Percentiles rank a stretch among this genome's conserved stretches.
These are phyloP conservation scores for Tothia fuscella DNA, from an alignment of 2,329 filamentous ascomycete genomes.

Conservation along the genomic window DNA sequence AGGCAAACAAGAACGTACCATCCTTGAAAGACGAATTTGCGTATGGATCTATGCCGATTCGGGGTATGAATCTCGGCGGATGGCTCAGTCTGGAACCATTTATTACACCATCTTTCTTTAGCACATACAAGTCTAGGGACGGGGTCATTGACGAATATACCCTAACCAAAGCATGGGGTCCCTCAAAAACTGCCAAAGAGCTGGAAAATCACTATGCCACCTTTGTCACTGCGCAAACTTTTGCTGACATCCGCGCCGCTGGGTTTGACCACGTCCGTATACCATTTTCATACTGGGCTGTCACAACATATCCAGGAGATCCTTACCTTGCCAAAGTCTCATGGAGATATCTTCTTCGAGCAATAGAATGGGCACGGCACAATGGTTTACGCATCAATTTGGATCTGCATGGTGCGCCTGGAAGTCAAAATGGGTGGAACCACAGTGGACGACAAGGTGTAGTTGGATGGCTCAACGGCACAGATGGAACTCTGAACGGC, in stretches of 20 bases:
- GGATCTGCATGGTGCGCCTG: slow-evolving; percentile 82
- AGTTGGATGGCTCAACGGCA: slow-evolving; percentile 87
- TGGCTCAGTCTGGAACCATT: slow-evolving; percentile 93
- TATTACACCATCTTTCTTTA: slow-evolving; percentile 86
- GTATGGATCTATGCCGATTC: slow-evolving; percentile 67
- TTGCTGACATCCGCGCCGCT: slow-evolving; percentile 71
- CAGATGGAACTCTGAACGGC: slow-evolving; percentile 64
- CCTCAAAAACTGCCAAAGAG: slow-evolving; percentile 47
- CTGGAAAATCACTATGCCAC: slow-evolving; percentile 87
- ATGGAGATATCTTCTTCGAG: slow-evolving; percentile 87
- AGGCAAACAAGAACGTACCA: slow-evolving; percentile 69
- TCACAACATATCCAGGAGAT: slow-evolving; percentile 72
- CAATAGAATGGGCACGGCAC: slow-evolving; percentile 86
- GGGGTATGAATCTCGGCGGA: slow-evolving; percentile 85
- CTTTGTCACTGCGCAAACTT: slow-evolving; percentile 76
- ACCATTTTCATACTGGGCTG: slow-evolving; percentile 89
- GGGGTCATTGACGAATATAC: slow-evolving; percentile 82
- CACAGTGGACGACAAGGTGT: slow-evolving; percentile 74
- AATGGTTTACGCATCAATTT: slow-evolving; percentile 87
- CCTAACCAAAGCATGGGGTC: slow-evolving; percentile 57
- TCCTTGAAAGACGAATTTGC: slow-evolving; percentile 65
- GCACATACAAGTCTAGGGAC: slow-evolving; percentile 47
- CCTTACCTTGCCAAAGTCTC: slow-evolving; percentile 77
- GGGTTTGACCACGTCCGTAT: slow-evolving; percentile 97
- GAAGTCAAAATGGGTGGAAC: slow-evolving; percentile 96